phyloP scores from a whole-genome alignment of 2,329 filamentous ascomycete genomes.

The Alternaria ethzedia region DNA sequence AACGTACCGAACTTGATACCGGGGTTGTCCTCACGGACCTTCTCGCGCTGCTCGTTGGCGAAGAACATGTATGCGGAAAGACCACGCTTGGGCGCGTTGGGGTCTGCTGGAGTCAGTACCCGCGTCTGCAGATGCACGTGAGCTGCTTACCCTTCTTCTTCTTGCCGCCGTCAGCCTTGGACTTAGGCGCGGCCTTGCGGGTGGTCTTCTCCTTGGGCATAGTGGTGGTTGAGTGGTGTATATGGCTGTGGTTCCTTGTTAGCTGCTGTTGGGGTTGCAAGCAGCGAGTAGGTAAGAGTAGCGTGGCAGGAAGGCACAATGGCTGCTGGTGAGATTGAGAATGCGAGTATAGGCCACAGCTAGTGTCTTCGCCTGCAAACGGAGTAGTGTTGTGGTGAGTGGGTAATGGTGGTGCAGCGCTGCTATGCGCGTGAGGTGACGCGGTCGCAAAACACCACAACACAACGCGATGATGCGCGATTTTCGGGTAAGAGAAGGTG shows the following conservation, averaged over 20 bases:
- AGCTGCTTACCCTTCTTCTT: conserved; percentile 71
- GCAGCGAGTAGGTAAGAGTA: not conserved
- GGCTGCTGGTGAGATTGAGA: not conserved
- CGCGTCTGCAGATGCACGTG: conserved; percentile 15
- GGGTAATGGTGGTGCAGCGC: conserved; percentile 21
- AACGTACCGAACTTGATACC: conserved; percentile 89
- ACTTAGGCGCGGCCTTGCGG: conserved; percentile 57
- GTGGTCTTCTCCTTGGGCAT: conserved; percentile 74
- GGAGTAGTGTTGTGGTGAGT: conserved; percentile 21
- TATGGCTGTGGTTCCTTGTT: conserved; percentile 16
- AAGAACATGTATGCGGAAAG: conserved; percentile 99
- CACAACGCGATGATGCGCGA: conserved; percentile 35
- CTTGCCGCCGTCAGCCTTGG: conserved; percentile 63
- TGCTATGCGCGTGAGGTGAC: conserved; percentile 31
- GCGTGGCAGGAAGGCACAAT: conserved; percentile 1
- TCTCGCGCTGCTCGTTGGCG: conserved; percentile 98
- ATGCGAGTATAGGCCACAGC: conserved; percentile 3
- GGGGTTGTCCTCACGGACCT: conserved; percentile 97
- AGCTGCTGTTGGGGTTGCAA: conserved; percentile 11
- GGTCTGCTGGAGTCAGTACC: conserved; percentile 64
- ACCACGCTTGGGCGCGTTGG: conserved; percentile 98
- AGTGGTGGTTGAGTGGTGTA: conserved; percentile 41
- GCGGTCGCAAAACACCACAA: conserved; percentile 44
- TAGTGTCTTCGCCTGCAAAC: conserved; percentile 9
- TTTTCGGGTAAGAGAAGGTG: conserved; percentile 28